phyloP scores from a whole-genome alignment of 2,329 filamentous ascomycete genomes.

The Curvularia hawaiiensis region DNA sequence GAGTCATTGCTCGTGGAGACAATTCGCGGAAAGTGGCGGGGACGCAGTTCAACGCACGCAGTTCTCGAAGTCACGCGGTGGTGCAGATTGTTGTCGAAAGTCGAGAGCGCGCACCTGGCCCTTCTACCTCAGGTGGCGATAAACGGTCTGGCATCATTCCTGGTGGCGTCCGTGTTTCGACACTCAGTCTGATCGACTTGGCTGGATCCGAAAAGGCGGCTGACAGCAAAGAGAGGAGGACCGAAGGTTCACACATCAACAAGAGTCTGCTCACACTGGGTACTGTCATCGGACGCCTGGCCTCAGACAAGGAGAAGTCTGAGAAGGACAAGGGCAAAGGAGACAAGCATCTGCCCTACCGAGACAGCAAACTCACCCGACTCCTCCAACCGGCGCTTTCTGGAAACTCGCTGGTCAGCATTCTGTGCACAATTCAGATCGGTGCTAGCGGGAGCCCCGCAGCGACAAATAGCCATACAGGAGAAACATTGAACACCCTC shows the following conservation, averaged over 20 bases:
- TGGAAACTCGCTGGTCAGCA: conserved; percentile 93
- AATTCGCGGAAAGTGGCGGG: conserved; percentile 87
- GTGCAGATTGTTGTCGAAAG: conserved; percentile 99
- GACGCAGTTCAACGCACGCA: conserved; percentile 95
- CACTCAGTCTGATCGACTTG: conserved; percentile 91
- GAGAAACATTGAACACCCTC: conserved; percentile 91
- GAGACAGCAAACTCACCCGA: conserved; percentile 95
- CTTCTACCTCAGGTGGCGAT: conserved; percentile 46
- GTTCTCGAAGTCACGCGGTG: conserved; percentile 96
- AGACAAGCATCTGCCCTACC: conserved; percentile 93
- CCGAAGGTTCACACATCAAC: conserved; percentile 97
- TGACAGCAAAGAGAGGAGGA: conserved; percentile 89
- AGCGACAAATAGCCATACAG: conserved; percentile 73
- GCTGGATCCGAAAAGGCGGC: conserved; percentile 96
- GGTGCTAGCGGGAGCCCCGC: conserved; percentile 76
- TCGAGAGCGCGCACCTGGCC: conserved; percentile 76
- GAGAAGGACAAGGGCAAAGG: conserved; percentile 76
- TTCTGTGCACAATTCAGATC: conserved; percentile 94
- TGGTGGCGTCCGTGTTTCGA: conserved; percentile 93
- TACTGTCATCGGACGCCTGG: conserved; percentile 92
- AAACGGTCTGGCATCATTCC: conserved; percentile 58
- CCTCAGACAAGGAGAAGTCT: conserved; percentile 80
- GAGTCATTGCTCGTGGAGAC: conserved; percentile 94
- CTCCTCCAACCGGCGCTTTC: conserved; percentile 90
- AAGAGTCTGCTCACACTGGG: conserved; percentile 94